Conservation (phyloP, 116 monocot genomes). For the Dioscorea cayenensis region DNA sequence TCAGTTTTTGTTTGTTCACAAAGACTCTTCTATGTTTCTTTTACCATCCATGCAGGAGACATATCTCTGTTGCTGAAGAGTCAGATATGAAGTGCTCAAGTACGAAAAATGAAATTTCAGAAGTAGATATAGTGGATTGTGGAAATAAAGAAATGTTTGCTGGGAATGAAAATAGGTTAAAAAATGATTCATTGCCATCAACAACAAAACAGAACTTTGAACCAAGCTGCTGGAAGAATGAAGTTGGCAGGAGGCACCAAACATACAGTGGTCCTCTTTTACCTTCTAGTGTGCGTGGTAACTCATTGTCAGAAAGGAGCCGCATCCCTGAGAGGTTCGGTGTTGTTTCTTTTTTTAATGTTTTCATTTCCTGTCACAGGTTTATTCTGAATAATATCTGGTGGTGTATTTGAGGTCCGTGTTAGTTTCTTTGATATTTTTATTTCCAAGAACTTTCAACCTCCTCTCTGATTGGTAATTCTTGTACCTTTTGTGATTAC, state of each 20-base stretch:
- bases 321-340: slow-evolving; percentile 52
- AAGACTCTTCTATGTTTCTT: background rate
- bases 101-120: slow-evolving; percentile 26
- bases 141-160: slow-evolving; percentile 28
- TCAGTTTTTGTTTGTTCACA: background rate
- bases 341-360: slow-evolving; percentile 10
- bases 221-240: slow-evolving; percentile 24
- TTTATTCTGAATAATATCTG: background rate
- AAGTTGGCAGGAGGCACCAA: slow-evolving; percentile 41
- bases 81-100: slow-evolving; percentile 14
- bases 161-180: slow-evolving; percentile 18
- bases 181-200: slow-evolving; percentile 35
- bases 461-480: too few species aligned
- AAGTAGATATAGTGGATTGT: slow-evolving; percentile 19
- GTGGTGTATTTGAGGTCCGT: too few species aligned
- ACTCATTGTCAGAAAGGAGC: slow-evolving; percentile 41
- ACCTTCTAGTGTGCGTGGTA: slow-evolving; percentile 21
- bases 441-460: too few species aligned
- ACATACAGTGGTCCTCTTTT: slow-evolving; percentile 49
- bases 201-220: slow-evolving; percentile 36
- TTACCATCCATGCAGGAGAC: slow-evolving; percentile 20
- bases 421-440: too few species aligned
- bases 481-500: too few species aligned
- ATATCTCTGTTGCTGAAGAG: slow-evolving; percentile 13
- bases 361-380: background rate